Conservation (phyloP, 1,139 yeast genomes). For the Cylindricascospora bacillispora region DNA sequence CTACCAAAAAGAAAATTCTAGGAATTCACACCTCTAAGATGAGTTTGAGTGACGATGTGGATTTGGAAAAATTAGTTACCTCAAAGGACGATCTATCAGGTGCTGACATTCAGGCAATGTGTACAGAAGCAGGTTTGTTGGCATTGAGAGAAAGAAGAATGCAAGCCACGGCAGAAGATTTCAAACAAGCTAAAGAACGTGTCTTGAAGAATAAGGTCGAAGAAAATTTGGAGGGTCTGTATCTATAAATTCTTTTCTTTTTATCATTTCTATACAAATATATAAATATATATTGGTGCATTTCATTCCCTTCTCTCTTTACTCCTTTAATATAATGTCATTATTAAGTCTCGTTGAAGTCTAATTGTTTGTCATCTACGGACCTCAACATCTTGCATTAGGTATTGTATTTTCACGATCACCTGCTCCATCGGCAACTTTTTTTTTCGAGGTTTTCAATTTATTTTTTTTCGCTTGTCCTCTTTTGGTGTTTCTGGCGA, state of each 20-base stretch:
- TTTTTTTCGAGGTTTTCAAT: too few relatives aligned
- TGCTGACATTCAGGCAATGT: constrained; percentile 96
- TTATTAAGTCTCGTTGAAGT: too few relatives aligned
- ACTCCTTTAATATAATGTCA: too few relatives aligned
- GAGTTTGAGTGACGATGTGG: constrained; percentile 81
- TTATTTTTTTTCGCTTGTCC: too few relatives aligned
- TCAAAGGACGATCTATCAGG: constrained; percentile 94
- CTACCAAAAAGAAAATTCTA: constrained; percentile 86
- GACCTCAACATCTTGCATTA: too few relatives aligned
- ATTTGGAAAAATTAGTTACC: constrained; percentile 78
- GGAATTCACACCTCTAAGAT: constrained; percentile 90
- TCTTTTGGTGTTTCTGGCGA: too few relatives aligned
- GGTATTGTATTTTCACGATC: too few relatives aligned
- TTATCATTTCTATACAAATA: constrained; percentile 7
- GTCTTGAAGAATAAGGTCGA: constrained; percentile 96
- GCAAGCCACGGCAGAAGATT: constrained; percentile 95
- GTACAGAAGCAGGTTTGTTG: constrained; percentile 93
- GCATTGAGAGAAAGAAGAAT: constrained; percentile 96
- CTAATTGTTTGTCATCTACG: too few relatives aligned
- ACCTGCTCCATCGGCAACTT: too few relatives aligned
- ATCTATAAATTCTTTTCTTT: constrained; percentile 41
- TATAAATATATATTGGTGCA: too few relatives aligned
- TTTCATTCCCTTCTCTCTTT: too few relatives aligned
- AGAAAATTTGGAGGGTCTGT: constrained; percentile 91
- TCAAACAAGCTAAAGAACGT: constrained; percentile 89